Evolutionary conservation across 768 basidiomycete genomes (phyloP).

Genomic region (Suillus decipiens): DNA sequence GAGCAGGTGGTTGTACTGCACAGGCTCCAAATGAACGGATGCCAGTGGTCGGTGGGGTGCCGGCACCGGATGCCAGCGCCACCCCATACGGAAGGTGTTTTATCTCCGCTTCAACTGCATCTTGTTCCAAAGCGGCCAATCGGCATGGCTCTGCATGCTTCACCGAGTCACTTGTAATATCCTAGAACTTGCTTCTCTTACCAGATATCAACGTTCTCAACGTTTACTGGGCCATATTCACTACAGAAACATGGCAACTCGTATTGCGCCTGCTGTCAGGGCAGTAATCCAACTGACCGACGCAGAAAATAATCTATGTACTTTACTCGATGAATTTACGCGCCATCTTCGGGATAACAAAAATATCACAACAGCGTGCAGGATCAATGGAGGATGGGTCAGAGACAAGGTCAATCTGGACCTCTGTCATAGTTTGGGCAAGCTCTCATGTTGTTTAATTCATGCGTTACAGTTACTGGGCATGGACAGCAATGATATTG

Average conservation of each 20-base stretch:
- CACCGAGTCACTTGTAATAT: conserved; percentile 6
- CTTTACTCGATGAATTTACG: conserved; percentile 80
- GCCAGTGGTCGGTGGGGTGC: conserved; percentile 20
- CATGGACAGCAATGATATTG: conserved; percentile 85
- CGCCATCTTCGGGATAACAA: conserved; percentile 51
- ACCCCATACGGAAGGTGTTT: conserved; percentile 23
- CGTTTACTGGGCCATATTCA: conserved; percentile 9
- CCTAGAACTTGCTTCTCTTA: neutral
- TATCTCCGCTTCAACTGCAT: conserved; percentile 27
- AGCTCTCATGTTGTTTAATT: conserved; percentile 17
- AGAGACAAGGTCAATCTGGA: conserved; percentile 81
- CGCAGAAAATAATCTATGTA: conserved; percentile 68
- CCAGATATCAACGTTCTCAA: conserved; percentile 6
- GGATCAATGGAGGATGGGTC: conserved; percentile 98
- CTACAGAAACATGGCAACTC: conserved; percentile 32
- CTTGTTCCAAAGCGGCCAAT: neutral
- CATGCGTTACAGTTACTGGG: conserved; percentile 65
- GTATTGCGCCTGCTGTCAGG: conserved; percentile 32
- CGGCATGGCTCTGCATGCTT: neutral
- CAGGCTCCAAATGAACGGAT: conserved; percentile 14
- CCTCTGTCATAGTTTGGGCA: conserved; percentile 9
- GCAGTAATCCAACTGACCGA: conserved; percentile 59
- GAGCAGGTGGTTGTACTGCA: conserved; percentile 6
- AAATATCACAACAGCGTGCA: conserved; percentile 63
- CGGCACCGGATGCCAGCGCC: conserved; percentile 15